phyloP scores from a whole-genome alignment of 257 asterid genomes.

The Verbena officinalis region DNA sequence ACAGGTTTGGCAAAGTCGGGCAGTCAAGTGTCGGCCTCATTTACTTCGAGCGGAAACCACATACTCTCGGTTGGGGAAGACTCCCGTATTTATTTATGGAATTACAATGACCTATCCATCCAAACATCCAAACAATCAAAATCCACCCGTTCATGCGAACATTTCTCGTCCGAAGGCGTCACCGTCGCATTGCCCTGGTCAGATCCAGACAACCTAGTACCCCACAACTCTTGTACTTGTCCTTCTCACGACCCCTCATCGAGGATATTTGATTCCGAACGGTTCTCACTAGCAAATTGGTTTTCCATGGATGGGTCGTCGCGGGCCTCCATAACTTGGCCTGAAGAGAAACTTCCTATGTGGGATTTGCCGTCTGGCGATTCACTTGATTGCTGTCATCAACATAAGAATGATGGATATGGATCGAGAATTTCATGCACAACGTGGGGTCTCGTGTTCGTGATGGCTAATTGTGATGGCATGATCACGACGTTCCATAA shows the following conservation, averaged over 20 bases:
- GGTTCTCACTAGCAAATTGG: constrained; percentile 71
- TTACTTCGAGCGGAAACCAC: constrained; percentile 61
- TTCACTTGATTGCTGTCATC: constrained; percentile 30
- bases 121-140: constrained; percentile 46
- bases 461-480: constrained; percentile 68
- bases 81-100: constrained; percentile 73
- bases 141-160: constrained; percentile 71
- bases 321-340: constrained; percentile 70
- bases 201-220: constrained; percentile 22
- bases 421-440: constrained; percentile 28
- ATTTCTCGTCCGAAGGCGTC: constrained; percentile 52
- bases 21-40: constrained; percentile 68
- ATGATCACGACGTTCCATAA: constrained; percentile 80
- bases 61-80: constrained; percentile 80
- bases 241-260: constrained; percentile 28
- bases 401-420: constrained; percentile 17
- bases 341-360: constrained; percentile 79
- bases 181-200: constrained; percentile 73
- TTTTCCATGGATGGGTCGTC: constrained; percentile 59
- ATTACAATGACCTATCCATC: constrained; percentile 45
- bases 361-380: constrained; percentile 30
- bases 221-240: neutral
- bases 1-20: constrained; percentile 72
- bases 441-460: constrained; percentile 74
- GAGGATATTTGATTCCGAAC: constrained; percentile 43